Conservation (phyloP, 768 basidiomycete genomes). For the Lenzites betulinus region DNA sequence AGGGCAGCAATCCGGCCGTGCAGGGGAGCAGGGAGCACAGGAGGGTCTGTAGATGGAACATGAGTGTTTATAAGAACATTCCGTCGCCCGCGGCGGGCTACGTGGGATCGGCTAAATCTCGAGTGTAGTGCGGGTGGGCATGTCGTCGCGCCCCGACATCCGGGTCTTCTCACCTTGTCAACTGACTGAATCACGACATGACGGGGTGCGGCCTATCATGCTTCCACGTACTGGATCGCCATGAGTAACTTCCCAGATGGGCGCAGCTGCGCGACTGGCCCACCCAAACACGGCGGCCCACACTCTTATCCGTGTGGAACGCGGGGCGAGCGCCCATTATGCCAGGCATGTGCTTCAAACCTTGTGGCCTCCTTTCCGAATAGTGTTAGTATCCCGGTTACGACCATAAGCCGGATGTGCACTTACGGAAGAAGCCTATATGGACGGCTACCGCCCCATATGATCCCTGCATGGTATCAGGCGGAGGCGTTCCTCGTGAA, state of each 20-base stretch:
- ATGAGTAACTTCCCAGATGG: conserved; percentile 16
- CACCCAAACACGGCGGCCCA: conserved; percentile 1
- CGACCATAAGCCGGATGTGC: conserved; percentile 7
- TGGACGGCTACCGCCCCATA: conserved; percentile 4
- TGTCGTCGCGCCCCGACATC: conserved; percentile 22
- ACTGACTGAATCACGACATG: conserved; percentile 27
- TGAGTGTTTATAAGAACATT: conserved; percentile 11
- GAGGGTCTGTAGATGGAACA: not conserved
- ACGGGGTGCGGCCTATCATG: conserved; percentile 14
- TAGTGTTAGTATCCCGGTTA: conserved; percentile 10
- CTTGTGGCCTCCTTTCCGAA: not conserved
- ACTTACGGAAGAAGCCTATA: conserved; percentile 13
- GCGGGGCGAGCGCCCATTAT: not conserved
- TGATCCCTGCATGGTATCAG: conserved; percentile 8
- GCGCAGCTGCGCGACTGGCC: not conserved
- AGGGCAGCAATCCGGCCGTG: conserved; percentile 6
- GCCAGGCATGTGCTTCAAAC: conserved; percentile 7
- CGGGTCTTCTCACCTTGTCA: conserved; percentile 25
- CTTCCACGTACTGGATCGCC: conserved; percentile 16
- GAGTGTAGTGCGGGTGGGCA: conserved; percentile 24
- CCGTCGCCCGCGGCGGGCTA: conserved; percentile 8
- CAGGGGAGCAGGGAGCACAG: conserved; percentile 6
- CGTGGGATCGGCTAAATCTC: conserved; percentile 32
- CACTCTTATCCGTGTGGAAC: conserved; percentile 4
- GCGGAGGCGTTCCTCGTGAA: conserved; percentile 15